Evolutionary conservation across 2,329 filamentous ascomycete species (phyloP), one percentile per base, ranked within the genome.

Genomic region (Fusarium avenaceum): DNA sequence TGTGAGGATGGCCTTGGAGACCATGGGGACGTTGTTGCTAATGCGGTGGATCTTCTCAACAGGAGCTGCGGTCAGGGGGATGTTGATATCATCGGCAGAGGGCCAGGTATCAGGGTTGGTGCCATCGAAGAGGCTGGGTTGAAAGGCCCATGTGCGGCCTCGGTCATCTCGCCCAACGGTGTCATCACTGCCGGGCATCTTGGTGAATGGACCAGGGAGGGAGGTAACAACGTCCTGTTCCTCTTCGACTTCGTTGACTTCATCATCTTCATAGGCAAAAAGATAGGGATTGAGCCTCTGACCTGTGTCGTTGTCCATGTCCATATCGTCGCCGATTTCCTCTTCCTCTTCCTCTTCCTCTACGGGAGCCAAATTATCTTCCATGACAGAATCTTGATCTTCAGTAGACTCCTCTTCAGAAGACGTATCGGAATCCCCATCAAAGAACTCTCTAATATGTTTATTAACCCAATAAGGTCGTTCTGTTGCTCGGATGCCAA

Each of bases 1-100:
- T 0, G 82, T 85, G 54, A 83, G 69, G 17, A 83, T 72, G 2
- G 74, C 77, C 24, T 78, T 75, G 17, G 76, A 77, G 17, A 81
- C 69, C 45, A 77, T 76, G 2, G 82, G 81, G 26, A 81, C 67
- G 30, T 72, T 74, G 19, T 69, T 66, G 1, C 75, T 72, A 0
- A 75, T 79, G 13, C 73, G 73, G 45, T 83, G 72, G 19, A 84
- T 65, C 3, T 68, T 66, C 59, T 85, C 82, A 2, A 76, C 38
- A 1, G 75, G 67, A 1, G 75, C 57, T 3, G 63, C 74, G 6
- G 58, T 65, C 19, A 52, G 35, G 5, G 75, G 73, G 13, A 76
- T 49, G 4, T 24, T 20, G 14, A 72, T 53, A 0, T 11, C 24
- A 7, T 40, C 33, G 33, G 50, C 30, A 2, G 56, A 56, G 6